Evolutionary conservation across 2,329 filamentous ascomycete genomes (phyloP).

Genomic region (Claviceps capensis): DNA sequence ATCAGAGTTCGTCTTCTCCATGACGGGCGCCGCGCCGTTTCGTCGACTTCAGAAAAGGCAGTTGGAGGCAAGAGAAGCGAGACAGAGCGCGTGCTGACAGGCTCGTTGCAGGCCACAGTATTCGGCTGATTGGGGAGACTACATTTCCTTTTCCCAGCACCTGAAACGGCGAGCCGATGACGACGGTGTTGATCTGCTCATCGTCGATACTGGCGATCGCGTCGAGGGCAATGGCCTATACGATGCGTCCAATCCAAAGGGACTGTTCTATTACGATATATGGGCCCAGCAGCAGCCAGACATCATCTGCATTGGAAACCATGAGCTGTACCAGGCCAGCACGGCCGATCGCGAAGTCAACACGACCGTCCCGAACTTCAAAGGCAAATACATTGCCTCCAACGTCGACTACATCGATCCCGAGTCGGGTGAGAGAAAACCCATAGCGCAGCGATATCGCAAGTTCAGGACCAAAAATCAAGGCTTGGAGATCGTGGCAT

Average conservation of each 20-base stretch:
- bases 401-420: conserved; percentile 82
- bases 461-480: conserved; percentile 89
- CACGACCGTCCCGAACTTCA: conserved; percentile 71
- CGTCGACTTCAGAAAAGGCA: too few species aligned
- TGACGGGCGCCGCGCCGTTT: too few species aligned
- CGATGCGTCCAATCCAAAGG: conserved; percentile 77
- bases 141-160: conserved; percentile 80
- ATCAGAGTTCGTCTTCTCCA: conserved; percentile 52
- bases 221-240: conserved; percentile 93
- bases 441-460: conserved; percentile 69
- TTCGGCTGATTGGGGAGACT: conserved; percentile 95
- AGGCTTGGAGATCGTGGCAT: conserved; percentile 68
- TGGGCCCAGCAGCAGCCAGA: conserved; percentile 73
- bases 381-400: conserved; percentile 69
- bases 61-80: too few species aligned
- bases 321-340: conserved; percentile 78
- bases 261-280: conserved; percentile 78
- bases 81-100: too few species aligned
- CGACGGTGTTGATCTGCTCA: conserved; percentile 67
- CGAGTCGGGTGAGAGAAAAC: conserved; percentile 53
- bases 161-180: conserved; percentile 68
- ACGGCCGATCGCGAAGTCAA: conserved; percentile 68
- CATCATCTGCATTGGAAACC: conserved; percentile 77
- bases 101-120: conserved; percentile 55
- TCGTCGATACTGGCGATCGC: conserved; percentile 90